These are phyloP conservation scores for Linum tenue DNA, from an alignment of 345 rosid species.

Conservation along the genomic window DNA sequence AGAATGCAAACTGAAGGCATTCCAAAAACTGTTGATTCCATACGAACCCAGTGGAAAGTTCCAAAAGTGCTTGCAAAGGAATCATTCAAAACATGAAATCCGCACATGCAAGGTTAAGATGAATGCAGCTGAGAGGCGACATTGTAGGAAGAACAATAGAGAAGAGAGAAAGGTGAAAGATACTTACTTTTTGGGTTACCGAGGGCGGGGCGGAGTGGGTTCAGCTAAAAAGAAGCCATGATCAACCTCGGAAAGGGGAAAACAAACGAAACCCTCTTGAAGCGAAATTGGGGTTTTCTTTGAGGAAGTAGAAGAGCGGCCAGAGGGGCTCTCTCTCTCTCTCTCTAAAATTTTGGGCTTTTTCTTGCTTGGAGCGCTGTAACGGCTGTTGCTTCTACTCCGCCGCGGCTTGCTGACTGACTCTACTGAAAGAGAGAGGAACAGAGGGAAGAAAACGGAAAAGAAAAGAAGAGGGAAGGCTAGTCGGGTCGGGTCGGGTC, in stretches of 20 bases:
- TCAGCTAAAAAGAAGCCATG: background rate
- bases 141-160: background rate
- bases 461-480: background rate
- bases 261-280: too few species aligned
- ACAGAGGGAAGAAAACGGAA: background rate
- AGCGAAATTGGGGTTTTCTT: too few species aligned
- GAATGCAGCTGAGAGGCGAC: background rate
- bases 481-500: background rate
- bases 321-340: too few species aligned
- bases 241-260: background rate
- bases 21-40: background rate
- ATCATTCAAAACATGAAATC: background rate
- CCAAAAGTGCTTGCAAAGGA: background rate
- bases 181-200: background rate
- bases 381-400: background rate
- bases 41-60: too few species aligned
- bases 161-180: background rate
- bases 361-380: background rate
- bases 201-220: background rate
- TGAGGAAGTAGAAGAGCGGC: too few species aligned
- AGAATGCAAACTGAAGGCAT: too few species aligned
- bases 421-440: background rate
- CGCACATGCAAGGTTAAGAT: background rate
- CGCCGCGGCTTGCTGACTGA: background rate
- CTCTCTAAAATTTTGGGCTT: too few species aligned